Evolutionary conservation across 805 yeast genomes (phyloP), one percentile per base, ranked within the genome.

Genomic region (Pichia kluyveri): DNA sequence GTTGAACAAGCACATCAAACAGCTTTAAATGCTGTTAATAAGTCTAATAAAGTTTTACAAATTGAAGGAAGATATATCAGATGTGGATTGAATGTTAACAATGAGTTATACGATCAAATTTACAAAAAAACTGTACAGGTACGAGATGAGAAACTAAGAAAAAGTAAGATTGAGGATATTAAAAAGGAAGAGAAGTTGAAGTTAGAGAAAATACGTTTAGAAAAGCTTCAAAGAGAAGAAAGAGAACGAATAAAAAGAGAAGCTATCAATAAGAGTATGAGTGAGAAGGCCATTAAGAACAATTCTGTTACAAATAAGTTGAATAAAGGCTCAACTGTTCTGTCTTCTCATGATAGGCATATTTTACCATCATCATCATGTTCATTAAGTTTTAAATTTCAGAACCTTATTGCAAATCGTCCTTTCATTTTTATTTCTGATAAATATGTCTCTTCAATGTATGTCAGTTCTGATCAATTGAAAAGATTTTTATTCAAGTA

Each of bases 341-440:
- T 59, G 3, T 56, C 65, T 1, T 51, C 54, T 26, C 69, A 66
- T 47, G 68, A 65, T 43, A 54, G 56, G n/a, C 68, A 66, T 44
- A 60, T 67, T 31, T 48, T 51, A 26, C 58, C 62, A 17, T 19
- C 50, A 5, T 60, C 67, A 2, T 44, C 58, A 2, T 48, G 56
- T 3, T 41, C 44, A 17, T 62, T 83, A 15, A 84, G 86, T 0
- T 53, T 56, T 3, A 81, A 76, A 23, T 61, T 81, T 23, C 69
- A 61, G 5, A 71, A 62, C 43, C 71, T 72, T 43, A 73, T 83
- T 27, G 75, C 75, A 48, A 75, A 74, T 31, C 68, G 85, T 31
- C 82, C 90, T 0, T 80, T 70, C 48, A 63, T 85, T 28, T 70
- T 75, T 51, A 75, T 85, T 41, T 69, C 72, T 17, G 76, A 75